Conservation (phyloP, 352 stramenopile genomes). For the Phytophthora rubi region DNA sequence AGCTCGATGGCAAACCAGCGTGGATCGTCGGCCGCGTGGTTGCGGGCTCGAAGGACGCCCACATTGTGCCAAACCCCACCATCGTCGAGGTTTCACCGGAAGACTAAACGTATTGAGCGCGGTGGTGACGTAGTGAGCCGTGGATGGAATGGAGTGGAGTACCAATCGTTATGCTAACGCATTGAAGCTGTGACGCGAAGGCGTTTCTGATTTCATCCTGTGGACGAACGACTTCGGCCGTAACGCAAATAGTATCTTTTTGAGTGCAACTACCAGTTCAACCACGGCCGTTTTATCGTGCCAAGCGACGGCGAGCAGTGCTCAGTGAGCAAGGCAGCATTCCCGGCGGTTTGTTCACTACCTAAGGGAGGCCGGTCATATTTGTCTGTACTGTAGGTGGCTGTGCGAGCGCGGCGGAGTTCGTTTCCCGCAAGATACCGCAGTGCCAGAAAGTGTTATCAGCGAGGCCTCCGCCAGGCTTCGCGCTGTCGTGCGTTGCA, state of each 20-base stretch:
- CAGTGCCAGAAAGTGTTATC: too few relatives aligned
- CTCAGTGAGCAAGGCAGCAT: too few relatives aligned
- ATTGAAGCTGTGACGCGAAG: not conserved
- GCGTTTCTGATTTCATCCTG: not conserved
- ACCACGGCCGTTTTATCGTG: not conserved
- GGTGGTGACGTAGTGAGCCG: not conserved
- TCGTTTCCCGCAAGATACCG: too few relatives aligned
- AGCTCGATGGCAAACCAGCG: conserved; percentile 86
- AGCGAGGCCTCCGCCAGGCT: not conserved
- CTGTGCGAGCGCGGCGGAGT: too few relatives aligned
- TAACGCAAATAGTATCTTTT: conserved; percentile 9
- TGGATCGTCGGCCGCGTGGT: conserved; percentile 95
- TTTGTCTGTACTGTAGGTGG: too few relatives aligned
- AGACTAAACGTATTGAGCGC: conserved; percentile 22
- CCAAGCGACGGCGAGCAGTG: not conserved
- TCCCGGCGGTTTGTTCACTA: too few relatives aligned
- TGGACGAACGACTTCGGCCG: not conserved
- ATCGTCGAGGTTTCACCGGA: conserved; percentile 67
- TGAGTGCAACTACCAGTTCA: conserved; percentile 17
- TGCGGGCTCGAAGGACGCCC: conserved; percentile 65
- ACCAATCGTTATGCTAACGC: not conserved
- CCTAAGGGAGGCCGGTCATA: too few relatives aligned
- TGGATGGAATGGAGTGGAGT: not conserved
- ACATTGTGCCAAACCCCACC: conserved; percentile 58
- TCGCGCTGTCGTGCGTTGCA: not conserved